Evolutionary conservation across 257 asterid genomes (phyloP).

Genomic region (Salvia splendens): DNA sequence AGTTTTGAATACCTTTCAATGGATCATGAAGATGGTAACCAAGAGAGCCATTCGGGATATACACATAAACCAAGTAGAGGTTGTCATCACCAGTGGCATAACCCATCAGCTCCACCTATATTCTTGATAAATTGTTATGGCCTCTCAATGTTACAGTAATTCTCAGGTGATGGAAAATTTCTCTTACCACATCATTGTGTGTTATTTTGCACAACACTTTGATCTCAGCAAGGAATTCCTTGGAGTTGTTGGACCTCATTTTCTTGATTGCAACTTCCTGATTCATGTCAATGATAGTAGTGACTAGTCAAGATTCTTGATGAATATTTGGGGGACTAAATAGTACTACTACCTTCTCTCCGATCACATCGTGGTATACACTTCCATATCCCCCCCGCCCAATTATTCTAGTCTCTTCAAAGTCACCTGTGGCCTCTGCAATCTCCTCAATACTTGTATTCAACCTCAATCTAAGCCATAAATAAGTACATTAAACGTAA

Average conservation of each 20-base stretch:
- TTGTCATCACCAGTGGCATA: conserved; percentile 82
- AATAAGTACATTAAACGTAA: too few species aligned
- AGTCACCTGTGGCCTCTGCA: conserved; percentile 65
- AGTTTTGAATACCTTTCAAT: conserved; percentile 61
- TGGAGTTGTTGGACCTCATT: conserved; percentile 83
- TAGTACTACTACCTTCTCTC: conserved; percentile 66
- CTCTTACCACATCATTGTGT: conserved; percentile 84
- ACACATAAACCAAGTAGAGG: conserved; percentile 80
- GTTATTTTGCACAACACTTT: conserved; percentile 79
- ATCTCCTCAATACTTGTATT: conserved; percentile 70
- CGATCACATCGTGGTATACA: conserved; percentile 61
- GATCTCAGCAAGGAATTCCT: conserved; percentile 86
- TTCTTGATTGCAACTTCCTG: conserved; percentile 88
- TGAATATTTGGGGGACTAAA: neutral
- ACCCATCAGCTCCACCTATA: conserved; percentile 84
- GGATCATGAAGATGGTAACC: conserved; percentile 80
- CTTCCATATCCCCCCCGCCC: conserved; percentile 90
- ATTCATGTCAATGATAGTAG: conserved; percentile 1
- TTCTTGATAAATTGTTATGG: conserved; percentile 7
- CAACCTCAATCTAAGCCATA: too few species aligned
- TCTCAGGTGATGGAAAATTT: conserved; percentile 20
- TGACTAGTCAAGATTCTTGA: neutral
- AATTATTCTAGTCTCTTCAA: conserved; percentile 64
- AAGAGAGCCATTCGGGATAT: conserved; percentile 65
- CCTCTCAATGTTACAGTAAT: neutral